phyloP scores from a whole-genome alignment of 352 stramenopile genomes.

The Globisporangium radiosum region DNA sequence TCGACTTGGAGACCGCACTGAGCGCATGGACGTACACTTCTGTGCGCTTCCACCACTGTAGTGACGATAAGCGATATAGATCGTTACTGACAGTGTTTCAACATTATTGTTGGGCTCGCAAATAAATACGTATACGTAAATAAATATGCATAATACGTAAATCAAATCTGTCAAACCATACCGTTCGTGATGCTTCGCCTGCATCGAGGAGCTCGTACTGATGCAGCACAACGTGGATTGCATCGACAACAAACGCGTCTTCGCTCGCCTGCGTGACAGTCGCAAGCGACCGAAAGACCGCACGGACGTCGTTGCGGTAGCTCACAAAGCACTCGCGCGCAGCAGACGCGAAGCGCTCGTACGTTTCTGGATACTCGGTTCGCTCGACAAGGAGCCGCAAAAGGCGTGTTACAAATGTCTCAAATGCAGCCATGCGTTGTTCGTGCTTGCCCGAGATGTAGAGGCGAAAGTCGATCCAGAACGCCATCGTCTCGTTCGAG shows the following conservation, averaged over 20 bases:
- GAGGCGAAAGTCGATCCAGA: slow-evolving; percentile 72
- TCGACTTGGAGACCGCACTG: slow-evolving; percentile 75
- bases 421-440: slow-evolving; percentile 55
- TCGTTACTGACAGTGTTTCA: no score
- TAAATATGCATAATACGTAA: background rate
- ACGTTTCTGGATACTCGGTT: slow-evolving; percentile 56
- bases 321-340: slow-evolving; percentile 55
- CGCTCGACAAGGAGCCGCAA: slow-evolving; percentile 64
- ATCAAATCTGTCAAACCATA: slow-evolving; percentile 12
- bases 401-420: slow-evolving; percentile 65
- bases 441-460: slow-evolving; percentile 80
- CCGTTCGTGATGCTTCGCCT: slow-evolving; percentile 16
- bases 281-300: slow-evolving; percentile 69
- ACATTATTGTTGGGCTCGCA: no score
- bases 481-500: slow-evolving; percentile 78
- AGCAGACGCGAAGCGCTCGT: slow-evolving; percentile 34
- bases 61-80: slow-evolving; percentile 5
- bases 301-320: slow-evolving; percentile 70
- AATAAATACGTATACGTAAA: no score
- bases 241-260: slow-evolving; percentile 74
- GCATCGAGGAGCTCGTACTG: slow-evolving; percentile 60
- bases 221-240: slow-evolving; percentile 62
- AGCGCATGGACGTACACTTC: slow-evolving; percentile 83
- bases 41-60: slow-evolving; percentile 61
- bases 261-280: slow-evolving; percentile 61